phyloP scores from a whole-genome alignment of 371 early-diverging fungal genomes.

The Mucor circinelloides region DNA sequence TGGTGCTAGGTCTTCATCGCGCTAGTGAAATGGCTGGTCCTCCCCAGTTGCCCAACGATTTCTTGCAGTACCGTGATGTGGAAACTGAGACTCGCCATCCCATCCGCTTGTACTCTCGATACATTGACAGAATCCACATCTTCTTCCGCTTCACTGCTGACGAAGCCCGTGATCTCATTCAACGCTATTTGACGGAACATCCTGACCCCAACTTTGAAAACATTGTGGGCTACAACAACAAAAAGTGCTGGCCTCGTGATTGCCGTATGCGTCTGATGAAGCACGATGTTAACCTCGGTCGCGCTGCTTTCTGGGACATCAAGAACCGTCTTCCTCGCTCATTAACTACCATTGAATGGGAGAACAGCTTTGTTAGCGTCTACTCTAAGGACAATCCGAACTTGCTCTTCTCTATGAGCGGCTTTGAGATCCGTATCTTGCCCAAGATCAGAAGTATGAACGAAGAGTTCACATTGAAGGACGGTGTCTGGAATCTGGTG shows the following conservation, averaged over 20 bases:
- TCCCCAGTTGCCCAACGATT: slow-evolving; percentile 93
- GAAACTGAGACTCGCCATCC: slow-evolving; percentile 95
- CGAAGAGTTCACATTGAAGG: slow-evolving; percentile 90
- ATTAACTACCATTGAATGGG: slow-evolving; percentile 98
- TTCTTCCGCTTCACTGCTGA: slow-evolving; percentile 93
- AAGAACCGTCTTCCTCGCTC: slow-evolving; percentile 97
- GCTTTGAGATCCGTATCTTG: slow-evolving; percentile 90
- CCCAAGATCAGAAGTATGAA: slow-evolving; percentile 86
- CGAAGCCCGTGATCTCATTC: slow-evolving; percentile 93
- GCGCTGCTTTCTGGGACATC: slow-evolving; percentile 98
- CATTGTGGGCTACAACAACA: slow-evolving; percentile 97
- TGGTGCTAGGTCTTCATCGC: slow-evolving; percentile 94
- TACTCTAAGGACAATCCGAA: slow-evolving; percentile 97
- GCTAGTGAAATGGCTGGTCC: slow-evolving; percentile 98
- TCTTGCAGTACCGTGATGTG: slow-evolving; percentile 93
- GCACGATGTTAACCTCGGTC: slow-evolving; percentile 85
- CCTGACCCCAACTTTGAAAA: slow-evolving; percentile 99
- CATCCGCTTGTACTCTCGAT: slow-evolving; percentile 94
- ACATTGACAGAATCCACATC: slow-evolving; percentile 93
- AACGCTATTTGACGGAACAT: slow-evolving; percentile 96
- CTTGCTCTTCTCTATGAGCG: slow-evolving; percentile 88
- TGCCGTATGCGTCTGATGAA: slow-evolving; percentile 99
- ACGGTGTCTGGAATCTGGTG: slow-evolving; percentile 97
- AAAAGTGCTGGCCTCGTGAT: slow-evolving; percentile 97
- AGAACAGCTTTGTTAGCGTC: slow-evolving; percentile 93